Base-by-base conservation (phyloP, 148 eudicot genomes). In the Rhododendron molle region DNA sequence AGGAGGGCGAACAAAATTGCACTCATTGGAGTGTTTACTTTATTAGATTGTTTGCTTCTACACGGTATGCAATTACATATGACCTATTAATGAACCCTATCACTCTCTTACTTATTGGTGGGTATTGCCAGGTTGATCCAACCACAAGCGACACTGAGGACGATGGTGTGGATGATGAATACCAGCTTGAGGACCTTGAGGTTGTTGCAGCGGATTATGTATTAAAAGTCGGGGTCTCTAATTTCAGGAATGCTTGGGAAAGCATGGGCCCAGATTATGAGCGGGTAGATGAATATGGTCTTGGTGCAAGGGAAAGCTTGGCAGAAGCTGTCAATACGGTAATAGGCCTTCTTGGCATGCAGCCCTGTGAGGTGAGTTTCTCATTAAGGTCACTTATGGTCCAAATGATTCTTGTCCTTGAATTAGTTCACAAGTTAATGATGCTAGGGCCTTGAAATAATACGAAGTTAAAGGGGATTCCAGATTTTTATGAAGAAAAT, bases 181-280 rank as follows among this genome's bases (percentile, higher is more conserved):
- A 97, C 93, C 98, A 92, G 88, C 92, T 97, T 80, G 99, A 97
- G 91, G 99, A 97, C 83, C 87, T 93, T 67, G 99, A 97, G 86
- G 94, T 97, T 80, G 96, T 89, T 71, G 92, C 98, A 80, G 99
- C 99, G 15, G 99, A 97, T 93, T 97, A 97, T 85, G 90, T 97
- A 87, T 88, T 95, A 50, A 97, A 91, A 86, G 92, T 95, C 6
- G 99, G 95, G 14, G 98, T 94, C 69, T 95, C 98, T 58, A 97
- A 97, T 86, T 97, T 97, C 85, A 92, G 90, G 86, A 95, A 97
- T 88, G 99, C 99, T 46, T 97, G 99, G 99, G 99, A 97, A 83
- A 97, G 93, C 91, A 85, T 95, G 91, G 98, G 91, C 78, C 87
- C n/a, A 20, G 96, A 97, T 71, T 87, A 79, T 85, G 99, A 97